These are phyloP conservation scores for Nannizzia gypsea DNA, from an alignment of 2,329 filamentous ascomycete genomes.

Conservation along the genomic window DNA sequence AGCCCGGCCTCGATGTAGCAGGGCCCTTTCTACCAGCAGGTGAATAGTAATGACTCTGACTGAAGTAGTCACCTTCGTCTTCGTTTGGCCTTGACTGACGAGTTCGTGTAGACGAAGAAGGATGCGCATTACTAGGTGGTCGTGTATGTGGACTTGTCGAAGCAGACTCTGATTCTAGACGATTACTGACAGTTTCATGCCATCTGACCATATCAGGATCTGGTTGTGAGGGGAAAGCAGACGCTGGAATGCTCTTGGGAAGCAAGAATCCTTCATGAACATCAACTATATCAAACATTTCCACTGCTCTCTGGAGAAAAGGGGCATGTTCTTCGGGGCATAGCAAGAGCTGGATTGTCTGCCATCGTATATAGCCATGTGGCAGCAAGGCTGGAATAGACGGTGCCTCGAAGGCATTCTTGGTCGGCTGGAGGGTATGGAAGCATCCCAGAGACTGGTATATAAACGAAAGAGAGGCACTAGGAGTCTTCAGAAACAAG, in stretches of 20 bases:
- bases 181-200: conserved; percentile 67
- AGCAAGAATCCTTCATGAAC: conserved; percentile 50
- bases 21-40: neutral
- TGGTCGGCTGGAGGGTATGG: conserved; percentile 66
- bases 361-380: conserved; percentile 83
- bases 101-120: neutral
- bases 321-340: conserved; percentile 78
- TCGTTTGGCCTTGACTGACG: neutral
- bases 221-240: conserved; percentile 58
- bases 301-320: conserved; percentile 69
- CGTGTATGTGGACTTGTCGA: neutral
- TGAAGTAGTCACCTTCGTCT: neutral
- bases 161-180: conserved; percentile 50
- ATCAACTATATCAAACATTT: conserved; percentile 62
- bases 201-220: conserved; percentile 74
- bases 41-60: neutral
- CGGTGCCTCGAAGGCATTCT: conserved; percentile 59
- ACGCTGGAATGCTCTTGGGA: conserved; percentile 52
- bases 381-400: conserved; percentile 71
- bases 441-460: conserved; percentile 86
- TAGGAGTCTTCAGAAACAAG: conserved; percentile 65
- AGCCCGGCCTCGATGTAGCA: neutral
- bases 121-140: neutral
- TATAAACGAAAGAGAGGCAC: conserved; percentile 72
- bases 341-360: conserved; percentile 78